Evolutionary conservation across 2,329 filamentous ascomycete genomes (phyloP), one percentile per base, ranked within the genome.

Genomic region (Xylariaceae sp.): DNA sequence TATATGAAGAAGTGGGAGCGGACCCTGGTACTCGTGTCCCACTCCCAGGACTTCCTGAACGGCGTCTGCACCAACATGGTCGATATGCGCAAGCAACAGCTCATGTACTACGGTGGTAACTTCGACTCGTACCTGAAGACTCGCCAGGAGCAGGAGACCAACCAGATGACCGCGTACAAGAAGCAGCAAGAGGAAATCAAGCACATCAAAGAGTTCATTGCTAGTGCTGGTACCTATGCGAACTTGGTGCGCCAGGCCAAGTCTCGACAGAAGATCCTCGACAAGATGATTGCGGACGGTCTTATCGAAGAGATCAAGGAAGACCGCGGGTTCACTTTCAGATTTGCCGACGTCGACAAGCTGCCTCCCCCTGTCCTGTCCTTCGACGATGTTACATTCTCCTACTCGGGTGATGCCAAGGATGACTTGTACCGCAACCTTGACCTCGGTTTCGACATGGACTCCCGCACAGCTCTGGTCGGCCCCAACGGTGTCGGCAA

Each of bases 141-240:
- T 33, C 79, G 90, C 43, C 67, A 75, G 35, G 92, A 98, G 67
- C 83, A 95, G 65, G 92, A 98, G 68, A 80, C 81, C 63, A 98
- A 98, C 72, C 92, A 98, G 72, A 87, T 84, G 78, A 98, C 96
- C 75, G 92, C 92, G 44, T 98, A 98, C 72, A 74, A 84, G 63
- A 98, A 98, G 75, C 92, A 98, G 64, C 92, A 98, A 61, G 92
- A 98, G 43, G 92, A 98, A 72, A 98, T 98, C 62, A 76, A 80
- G 50, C 93, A 98, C 73, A 98, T 98, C 75, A 96, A 98, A 75
- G 95, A 96, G 70, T 98, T 98, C 75, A 98, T 98, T 61, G 92
- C 93, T 57, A 95, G 90, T 42, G 92, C 92, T 37, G 92, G 93
- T 89, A 98, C 92, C 41, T 98, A 98, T 58, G 92, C 93, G 77